Base-by-base conservation (phyloP, 164 flowering plant genomes). In the Sedum album region DNA sequence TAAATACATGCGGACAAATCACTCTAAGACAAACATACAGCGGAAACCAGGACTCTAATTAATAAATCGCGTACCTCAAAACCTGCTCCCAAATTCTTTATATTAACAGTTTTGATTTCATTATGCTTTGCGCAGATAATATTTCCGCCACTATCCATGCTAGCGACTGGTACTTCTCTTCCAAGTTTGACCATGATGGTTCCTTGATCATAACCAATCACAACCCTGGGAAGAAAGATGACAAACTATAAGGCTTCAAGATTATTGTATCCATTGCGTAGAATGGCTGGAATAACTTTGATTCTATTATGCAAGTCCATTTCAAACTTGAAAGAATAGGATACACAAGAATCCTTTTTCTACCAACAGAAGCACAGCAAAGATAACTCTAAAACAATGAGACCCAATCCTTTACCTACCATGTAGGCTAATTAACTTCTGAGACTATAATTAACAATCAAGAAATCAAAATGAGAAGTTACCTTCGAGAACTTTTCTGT, bases 111-210 rank as follows among this genome's bases (percentile, higher is more conserved):
- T 69, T 94, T 96, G 71, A 94, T 84, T 73, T 94, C 98, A 74
- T 94, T 94, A 73, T 94, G 97, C 80, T 86, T 94, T 44, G 99
- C 95, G 96, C 97, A 94, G 41, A 94, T 90, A 64, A 94, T 88
- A 71, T 94, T 94, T 31, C 99, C 99, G 76, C 89, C 86, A 72
- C 82, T 91, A 71, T 94, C 99, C 99, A 94, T 94, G 66, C 99
- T 94, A 55, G 96, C 99, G 31, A 91, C 93, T 35, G 99, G 99
- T 65, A 72, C 95, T 78, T 94, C 99, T 39, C 91, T 82, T 64
- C 96, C 97, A 77, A 91, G 80, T 80, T 91, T 89, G n/a, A 89
- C 85, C 96, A 91, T 93, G 66, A 93, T 90, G 36, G 92, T 85
- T 68, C 98, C 98, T 82, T 93, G 97, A 80, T 93, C 98, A 73